phyloP scores from a whole-genome alignment of 2,329 filamentous ascomycete species.

The Trichoderma koningii region DNA sequence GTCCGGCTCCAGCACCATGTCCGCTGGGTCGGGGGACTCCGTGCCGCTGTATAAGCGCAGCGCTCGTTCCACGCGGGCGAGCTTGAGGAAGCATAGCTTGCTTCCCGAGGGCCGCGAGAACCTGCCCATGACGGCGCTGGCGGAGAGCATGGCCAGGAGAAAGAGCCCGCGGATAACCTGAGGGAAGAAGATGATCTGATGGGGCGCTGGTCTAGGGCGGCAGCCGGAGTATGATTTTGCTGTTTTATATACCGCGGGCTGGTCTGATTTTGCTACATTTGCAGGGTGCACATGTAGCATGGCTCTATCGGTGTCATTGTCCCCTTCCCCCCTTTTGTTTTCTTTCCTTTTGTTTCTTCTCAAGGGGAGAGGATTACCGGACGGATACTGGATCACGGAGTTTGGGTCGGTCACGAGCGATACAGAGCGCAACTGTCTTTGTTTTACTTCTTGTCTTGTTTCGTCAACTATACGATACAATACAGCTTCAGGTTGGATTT shows the following conservation, averaged over 20 bases:
- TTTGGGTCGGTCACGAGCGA: constrained; percentile 11
- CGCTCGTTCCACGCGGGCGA: constrained; percentile 41
- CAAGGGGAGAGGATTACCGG: background rate
- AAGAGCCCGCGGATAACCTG: constrained; percentile 57
- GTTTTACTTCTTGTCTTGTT: background rate
- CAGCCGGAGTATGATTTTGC: background rate
- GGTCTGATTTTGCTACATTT: constrained; percentile 5
- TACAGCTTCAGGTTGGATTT: constrained; percentile 3
- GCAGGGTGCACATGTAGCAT: background rate
- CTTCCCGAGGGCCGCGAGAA: constrained; percentile 55
- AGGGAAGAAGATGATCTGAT: background rate
- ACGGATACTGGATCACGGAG: background rate
- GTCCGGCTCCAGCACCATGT: constrained; percentile 46
- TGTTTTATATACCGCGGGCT: background rate
- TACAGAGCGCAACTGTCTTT: constrained; percentile 9
- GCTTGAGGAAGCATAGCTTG: constrained; percentile 39
- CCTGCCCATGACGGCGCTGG: constrained; percentile 48
- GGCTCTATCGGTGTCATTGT: background rate
- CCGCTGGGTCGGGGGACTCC: constrained; percentile 46
- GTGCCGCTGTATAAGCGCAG: constrained; percentile 53
- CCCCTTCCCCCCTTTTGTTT: background rate
- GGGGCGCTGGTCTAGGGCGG: background rate
- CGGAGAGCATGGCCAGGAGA: constrained; percentile 51
- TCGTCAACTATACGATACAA: background rate
- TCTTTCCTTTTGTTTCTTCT: background rate